Evolutionary conservation across 495 filamentous ascomycete genomes (phyloP), one percentile per base, ranked within the genome.

Genomic region (Massariosphaeria phaeospora): DNA sequence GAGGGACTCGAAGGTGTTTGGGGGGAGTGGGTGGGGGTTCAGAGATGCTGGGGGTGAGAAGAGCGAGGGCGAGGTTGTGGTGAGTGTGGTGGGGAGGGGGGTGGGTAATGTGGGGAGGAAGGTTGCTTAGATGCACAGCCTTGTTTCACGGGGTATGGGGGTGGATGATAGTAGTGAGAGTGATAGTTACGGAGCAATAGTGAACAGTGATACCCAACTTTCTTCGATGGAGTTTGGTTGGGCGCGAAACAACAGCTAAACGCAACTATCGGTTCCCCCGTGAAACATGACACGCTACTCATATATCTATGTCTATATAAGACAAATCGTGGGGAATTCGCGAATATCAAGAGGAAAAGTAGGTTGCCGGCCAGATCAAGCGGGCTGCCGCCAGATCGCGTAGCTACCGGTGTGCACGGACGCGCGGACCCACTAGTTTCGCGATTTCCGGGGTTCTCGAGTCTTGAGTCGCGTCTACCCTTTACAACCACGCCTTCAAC

Each of bases 61-160:
- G 48, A 80, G 76, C 31, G 74, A 75, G 17, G 79, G 72, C 6
- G 87, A 91, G 68, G 74, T 96, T 35, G 80, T 96, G 30, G 78
- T 97, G 44, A 95, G 89, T 53, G 82, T 99, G 25, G 93, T 96
- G 59, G 94, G 94, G 24, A 84, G 80, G 64, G 94, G 94, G 18
- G 88, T 99, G 39, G 94, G 94, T 4, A 99, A 99, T 70, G 85
- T 96, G 39, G 93, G 91, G 30, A 79, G 89, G 54, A 97, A 97
- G 72, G 84, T 96, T 67, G 87, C 87, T 64, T 98, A 56, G 34
- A 18, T 48, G 27, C 15, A 12, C 9, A 13, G 9, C 24, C 17
- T 7, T 26, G 12, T 36, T 49, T 7, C 43, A 31, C 41, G 42
- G 39, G 35, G 52, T 30, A 26, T 6, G 43, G 29, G 30, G 15